Evolutionary conservation across 345 rosid species (phyloP).

Genomic region (Corymbia maculata): DNA sequence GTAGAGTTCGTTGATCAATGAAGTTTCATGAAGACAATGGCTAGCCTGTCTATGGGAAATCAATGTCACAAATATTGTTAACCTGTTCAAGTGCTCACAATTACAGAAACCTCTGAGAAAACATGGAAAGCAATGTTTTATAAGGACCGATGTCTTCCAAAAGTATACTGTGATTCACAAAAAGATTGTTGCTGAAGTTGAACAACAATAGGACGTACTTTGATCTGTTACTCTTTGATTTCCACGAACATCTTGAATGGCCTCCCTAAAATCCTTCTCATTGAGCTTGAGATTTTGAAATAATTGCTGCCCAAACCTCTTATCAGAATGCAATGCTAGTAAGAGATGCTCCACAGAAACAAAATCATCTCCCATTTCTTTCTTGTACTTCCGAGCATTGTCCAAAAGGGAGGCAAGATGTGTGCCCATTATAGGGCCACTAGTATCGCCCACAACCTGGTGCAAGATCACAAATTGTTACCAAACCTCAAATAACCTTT

Average conservation of each 20-base stretch:
- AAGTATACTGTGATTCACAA: neutral
- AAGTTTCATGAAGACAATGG: neutral
- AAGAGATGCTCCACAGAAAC: constrained; percentile 81
- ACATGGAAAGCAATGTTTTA: neutral
- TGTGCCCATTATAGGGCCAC: constrained; percentile 61
- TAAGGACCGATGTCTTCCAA: neutral
- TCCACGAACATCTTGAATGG: constrained; percentile 74
- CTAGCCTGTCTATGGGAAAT: neutral
- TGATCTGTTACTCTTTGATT: constrained; percentile 91
- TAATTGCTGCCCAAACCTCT: constrained; percentile 65
- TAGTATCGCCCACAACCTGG: constrained; percentile 62
- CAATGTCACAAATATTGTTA: neutral
- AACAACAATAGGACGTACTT: constrained; percentile 25
- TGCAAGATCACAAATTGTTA: neutral
- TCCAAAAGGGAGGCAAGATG: constrained; percentile 42
- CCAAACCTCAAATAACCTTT: neutral
- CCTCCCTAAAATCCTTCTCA: constrained; percentile 61
- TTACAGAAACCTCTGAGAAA: neutral
- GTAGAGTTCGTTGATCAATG: neutral
- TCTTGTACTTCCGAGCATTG: constrained; percentile 59
- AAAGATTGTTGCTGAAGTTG: neutral
- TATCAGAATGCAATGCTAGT: constrained; percentile 59
- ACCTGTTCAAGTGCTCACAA: neutral
- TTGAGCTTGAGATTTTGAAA: constrained; percentile 45
- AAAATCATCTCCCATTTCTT: constrained; percentile 75